A percentile compares a stretch with the other conserved stretches of the same genome.
These are phyloP conservation scores for Sophora flavescens DNA, from an alignment of 306 rosid genomes.

Conservation along the genomic window DNA sequence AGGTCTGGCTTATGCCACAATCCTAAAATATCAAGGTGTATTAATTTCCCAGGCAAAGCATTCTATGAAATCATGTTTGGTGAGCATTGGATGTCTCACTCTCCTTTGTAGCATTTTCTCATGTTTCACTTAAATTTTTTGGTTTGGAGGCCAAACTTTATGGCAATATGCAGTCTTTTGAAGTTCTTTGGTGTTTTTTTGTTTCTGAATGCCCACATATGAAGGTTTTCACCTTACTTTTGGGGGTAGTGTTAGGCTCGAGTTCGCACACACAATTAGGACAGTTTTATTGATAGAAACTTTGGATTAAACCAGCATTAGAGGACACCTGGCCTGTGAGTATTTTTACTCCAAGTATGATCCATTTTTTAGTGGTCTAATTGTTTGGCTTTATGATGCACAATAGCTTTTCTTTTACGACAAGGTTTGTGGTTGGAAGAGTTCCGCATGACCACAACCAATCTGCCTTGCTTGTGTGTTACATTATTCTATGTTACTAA, in stretches of 20 bases:
- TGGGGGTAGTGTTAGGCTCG: not conserved
- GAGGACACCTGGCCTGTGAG: not conserved
- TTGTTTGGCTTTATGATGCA: not conserved
- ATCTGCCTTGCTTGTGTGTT: constrained; percentile 13
- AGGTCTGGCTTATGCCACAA: constrained; percentile 2
- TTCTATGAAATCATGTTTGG: not conserved
- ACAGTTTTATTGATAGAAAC: too few species aligned
- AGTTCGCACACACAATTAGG: too few species aligned
- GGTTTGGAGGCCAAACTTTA: constrained; percentile 2
- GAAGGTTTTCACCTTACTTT: not conserved
- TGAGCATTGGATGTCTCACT: constrained; percentile 9
- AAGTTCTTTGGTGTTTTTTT: not conserved
- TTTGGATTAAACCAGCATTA: too few species aligned
- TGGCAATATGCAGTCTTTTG: not conserved
- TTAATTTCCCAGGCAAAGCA: not conserved
- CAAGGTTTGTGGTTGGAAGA: constrained; percentile 18
- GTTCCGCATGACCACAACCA: not conserved
- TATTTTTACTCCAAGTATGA: not conserved
- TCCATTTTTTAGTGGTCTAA: not conserved
- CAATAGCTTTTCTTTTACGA: not conserved
- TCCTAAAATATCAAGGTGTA: not conserved
- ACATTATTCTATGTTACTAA: constrained; percentile 14
- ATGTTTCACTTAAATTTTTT: not conserved
- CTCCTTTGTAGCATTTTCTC: not conserved
- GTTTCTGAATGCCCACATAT: not conserved